These are phyloP conservation scores for Chalciporus piperatus DNA, from an alignment of 768 basidiomycete genomes.

Conservation along the genomic window DNA sequence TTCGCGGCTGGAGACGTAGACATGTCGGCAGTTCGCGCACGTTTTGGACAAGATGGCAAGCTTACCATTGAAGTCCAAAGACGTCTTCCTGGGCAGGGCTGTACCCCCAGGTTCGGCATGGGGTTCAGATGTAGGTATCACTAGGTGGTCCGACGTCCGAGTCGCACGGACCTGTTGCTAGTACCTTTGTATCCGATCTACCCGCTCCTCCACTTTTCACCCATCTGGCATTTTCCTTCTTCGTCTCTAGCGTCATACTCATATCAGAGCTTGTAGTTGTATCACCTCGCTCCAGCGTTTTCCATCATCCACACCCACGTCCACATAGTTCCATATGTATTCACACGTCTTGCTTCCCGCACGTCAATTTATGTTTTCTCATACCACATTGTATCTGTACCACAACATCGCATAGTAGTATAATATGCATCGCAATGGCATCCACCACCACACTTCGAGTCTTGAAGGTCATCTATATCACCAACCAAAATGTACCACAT, in stretches of 20 bases:
- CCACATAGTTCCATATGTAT: slow-evolving; percentile 12
- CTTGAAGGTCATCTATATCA: no score
- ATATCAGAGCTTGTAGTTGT: slow-evolving; percentile 25
- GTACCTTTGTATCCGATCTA: slow-evolving; percentile 3
- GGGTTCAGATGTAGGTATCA: slow-evolving; percentile 28
- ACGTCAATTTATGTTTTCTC: neutral
- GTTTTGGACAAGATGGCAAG: slow-evolving; percentile 43
- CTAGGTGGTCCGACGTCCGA: slow-evolving; percentile 12
- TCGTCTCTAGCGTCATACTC: slow-evolving; percentile 16
- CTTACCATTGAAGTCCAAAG: slow-evolving; percentile 46
- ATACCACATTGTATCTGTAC: neutral
- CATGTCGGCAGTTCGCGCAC: slow-evolving; percentile 50
- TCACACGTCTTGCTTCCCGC: neutral
- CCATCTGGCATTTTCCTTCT: slow-evolving; percentile 3
- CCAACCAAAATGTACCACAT: no score
- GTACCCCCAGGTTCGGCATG: slow-evolving; percentile 24
- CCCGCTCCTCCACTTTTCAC: neutral
- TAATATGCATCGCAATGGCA: neutral
- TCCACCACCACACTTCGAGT: no score
- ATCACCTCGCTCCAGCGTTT: neutral
- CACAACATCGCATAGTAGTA: neutral
- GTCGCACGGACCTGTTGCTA: neutral
- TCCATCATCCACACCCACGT: slow-evolving; percentile 1
- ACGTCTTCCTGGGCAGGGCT: slow-evolving; percentile 24
- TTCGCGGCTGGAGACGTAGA: slow-evolving; percentile 56